Evolutionary conservation across 2,329 filamentous ascomycete genomes (phyloP), one percentile per base, ranked within the genome.

Genomic region (Talaromyces sp.): DNA sequence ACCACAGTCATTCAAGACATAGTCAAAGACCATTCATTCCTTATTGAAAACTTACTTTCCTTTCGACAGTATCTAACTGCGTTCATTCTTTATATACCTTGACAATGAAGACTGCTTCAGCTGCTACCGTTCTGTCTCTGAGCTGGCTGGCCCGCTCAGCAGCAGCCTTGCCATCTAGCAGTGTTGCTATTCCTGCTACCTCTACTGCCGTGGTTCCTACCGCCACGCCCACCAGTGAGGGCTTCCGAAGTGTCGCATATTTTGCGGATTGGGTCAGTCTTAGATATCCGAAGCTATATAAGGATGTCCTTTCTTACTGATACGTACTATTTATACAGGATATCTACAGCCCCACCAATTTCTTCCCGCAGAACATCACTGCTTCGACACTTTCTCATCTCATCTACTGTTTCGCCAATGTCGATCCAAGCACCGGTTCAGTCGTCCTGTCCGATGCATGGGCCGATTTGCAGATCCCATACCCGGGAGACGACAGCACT

Each of bases 331-430:
- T 1, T 29, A 27, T 31, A 17, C 38, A 81, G 91, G 90, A 89
- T 65, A 93, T 95, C 66, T 97, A 97, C 74, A 91, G 81, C 43
- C 86, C 92, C 58, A 46, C 8, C 19, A 88, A 93, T 68, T 89
- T 93, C 72, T 83, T 86, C 19, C 92, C 92, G 0, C 89, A 95
- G 70, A 86, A 96, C 70, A 83, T 97, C 3, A 90, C 90, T 0
- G 86, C 83, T 3, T 84, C 92, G 58, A 88, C 90, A 59, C 83
- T 97, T 50, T 97, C 92, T 0, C 93, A 97, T 70, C 77, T 97
- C 5, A 85, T 97, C n/a, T 97, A 96, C 68, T 83, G 92, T 17
- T 97, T 97, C 75, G 92, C 91, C 69, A 95, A 97, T 72, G 85
- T 96, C 61, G 83, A 85, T 4, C 82, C 87, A 3, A 89, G 93